Evolutionary conservation across 164 flowering plant genomes (phyloP), one percentile per base, ranked within the genome.

Genomic region (Euptelea pleiosperma): DNA sequence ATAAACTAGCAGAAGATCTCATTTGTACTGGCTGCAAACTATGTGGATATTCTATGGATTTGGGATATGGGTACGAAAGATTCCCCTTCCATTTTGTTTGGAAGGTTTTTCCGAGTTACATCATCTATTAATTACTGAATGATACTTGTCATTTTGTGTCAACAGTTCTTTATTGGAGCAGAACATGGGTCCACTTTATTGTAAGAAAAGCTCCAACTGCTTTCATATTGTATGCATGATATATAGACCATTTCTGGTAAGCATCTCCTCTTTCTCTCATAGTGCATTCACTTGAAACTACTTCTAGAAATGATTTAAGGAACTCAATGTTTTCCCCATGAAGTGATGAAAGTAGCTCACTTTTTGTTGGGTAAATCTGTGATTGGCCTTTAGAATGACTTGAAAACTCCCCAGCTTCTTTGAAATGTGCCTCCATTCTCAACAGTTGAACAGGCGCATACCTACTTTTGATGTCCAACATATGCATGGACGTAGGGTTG

Each of bases 221-320:
- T 66, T 72, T 37, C 92, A 88, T 69, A 66, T 26, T 44, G 69
- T 74, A 4, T 62, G 77, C 73, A 57, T 55, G 42, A 82, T 88
- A 50, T 85, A 85, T 61, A 79, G 82, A 72, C 86, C 90, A 37
- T 84, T 82, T 61, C 73, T 82, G 87, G 96, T 89, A 75, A 52
- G 77, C n/a, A 54, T 47, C 29, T 45, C 28, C 10, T 58, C 24
- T 24, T 35, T 30, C 53, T 6, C 26, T 19, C 35, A 18, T 18
- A 29, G 10, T 57, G 15, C 40, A 19, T 42, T 12, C 8, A 2
- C 30, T 36, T 28, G 48, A 40, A 56, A 2, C n/a, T n/a, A n/a
- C n/a, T n/a, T n/a, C n/a, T n/a, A n/a, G n/a, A n/a, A n/a, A n/a
- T n/a, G n/a, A n/a, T n/a, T n/a, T n/a, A n/a, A n/a, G n/a, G n/a